Conservation (phyloP, 75 land plant genomes). For the Sequoia sempervirens region DNA sequence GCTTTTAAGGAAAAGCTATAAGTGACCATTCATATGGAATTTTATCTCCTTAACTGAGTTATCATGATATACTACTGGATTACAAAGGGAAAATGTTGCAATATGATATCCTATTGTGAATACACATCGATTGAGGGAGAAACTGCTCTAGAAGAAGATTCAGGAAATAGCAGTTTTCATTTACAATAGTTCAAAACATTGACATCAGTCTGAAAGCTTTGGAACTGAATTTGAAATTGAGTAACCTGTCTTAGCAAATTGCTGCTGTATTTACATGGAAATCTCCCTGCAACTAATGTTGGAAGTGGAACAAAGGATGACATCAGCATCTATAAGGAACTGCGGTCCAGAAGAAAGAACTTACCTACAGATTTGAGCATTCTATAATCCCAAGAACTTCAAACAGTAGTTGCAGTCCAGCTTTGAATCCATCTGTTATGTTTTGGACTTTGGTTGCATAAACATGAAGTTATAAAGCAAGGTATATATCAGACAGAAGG, state of each 20-base stretch:
- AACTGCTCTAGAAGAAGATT: background rate
- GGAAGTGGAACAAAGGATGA: background rate
- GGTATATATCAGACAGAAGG: no score
- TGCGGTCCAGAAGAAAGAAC: background rate
- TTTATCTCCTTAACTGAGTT: background rate
- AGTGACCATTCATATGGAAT: background rate
- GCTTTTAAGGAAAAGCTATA: background rate
- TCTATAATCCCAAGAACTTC: background rate
- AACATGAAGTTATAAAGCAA: no score
- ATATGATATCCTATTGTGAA: background rate
- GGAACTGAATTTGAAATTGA: background rate
- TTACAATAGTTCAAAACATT: background rate
- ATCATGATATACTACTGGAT: background rate
- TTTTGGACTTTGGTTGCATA: no score
- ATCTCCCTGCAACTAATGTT: background rate
- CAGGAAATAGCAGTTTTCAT: no score
- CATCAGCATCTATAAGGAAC: background rate
- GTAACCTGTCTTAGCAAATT: no score
- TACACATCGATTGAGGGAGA: background rate
- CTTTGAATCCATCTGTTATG: no score
- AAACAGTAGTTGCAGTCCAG: no score
- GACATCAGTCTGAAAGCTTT: background rate
- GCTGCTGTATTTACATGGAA: background rate
- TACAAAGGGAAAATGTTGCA: background rate
- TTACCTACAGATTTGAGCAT: background rate